Evolutionary conservation across 2,329 filamentous ascomycete species (phyloP).

Genomic region (Alternaria postmessia): DNA sequence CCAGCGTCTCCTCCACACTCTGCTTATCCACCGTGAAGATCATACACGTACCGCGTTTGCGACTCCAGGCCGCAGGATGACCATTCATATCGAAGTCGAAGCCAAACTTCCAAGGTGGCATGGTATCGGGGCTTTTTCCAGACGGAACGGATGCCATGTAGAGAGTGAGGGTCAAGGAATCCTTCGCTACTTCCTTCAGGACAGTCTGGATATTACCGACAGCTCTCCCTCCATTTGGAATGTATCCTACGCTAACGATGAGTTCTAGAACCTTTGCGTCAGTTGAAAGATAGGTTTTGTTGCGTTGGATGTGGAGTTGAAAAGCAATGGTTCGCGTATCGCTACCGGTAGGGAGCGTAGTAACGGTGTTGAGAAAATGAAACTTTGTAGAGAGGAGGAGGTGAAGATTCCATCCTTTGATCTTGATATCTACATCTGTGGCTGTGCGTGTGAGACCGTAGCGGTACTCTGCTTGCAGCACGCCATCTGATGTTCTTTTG

Average conservation of each 20-base stretch:
- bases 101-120: conserved; percentile 7
- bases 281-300: neutral
- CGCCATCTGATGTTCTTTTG: neutral
- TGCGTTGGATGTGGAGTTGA: neutral
- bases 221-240: neutral
- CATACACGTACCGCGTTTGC: neutral
- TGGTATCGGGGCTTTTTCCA: neutral
- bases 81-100: conserved; percentile 4
- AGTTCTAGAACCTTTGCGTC: neutral
- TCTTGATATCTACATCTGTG: conserved; percentile 7
- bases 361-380: conserved; percentile 11
- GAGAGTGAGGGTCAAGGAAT: neutral
- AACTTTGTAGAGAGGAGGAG: conserved; percentile 11
- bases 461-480: neutral
- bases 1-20: neutral
- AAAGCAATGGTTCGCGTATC: neutral
- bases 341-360: neutral
- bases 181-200: neutral
- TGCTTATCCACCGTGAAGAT: neutral
- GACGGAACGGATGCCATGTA: neutral
- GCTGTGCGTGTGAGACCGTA: neutral
- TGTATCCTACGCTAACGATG: neutral
- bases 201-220: neutral
- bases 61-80: neutral
- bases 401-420: conserved; percentile 10